A percentile compares a stretch with the other conserved stretches of the same genome.
phyloP scores from a whole-genome alignment of 2,329 filamentous ascomycete species.

The Sarocladium strictum region DNA sequence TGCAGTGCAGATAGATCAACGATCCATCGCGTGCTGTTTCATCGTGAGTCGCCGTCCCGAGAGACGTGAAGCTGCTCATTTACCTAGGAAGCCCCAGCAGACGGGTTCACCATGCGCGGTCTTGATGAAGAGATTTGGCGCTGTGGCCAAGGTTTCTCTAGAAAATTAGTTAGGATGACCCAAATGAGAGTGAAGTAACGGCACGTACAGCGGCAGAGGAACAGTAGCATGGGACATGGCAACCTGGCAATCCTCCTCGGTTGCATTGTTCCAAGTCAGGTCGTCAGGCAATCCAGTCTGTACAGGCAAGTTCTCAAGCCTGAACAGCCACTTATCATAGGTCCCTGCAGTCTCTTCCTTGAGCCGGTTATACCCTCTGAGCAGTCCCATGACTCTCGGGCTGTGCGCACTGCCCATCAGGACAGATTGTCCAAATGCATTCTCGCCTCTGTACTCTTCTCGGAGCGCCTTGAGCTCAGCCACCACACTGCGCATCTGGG shows the following conservation, averaged over 20 bases:
- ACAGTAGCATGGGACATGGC: constrained; percentile 33
- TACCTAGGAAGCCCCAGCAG: constrained; percentile 59
- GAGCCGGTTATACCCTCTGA: background rate
- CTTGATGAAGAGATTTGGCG: constrained; percentile 43
- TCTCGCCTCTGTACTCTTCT: constrained; percentile 16
- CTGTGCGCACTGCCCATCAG: constrained; percentile 10
- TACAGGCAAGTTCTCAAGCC: constrained; percentile 36
- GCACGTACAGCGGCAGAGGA: background rate
- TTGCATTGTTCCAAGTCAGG: constrained; percentile 49
- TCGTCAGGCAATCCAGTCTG: constrained; percentile 33
- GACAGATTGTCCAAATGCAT: constrained; percentile 17
- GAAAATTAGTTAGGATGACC: background rate
- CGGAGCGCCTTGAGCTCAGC: background rate
- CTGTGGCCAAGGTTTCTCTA: constrained; percentile 34
- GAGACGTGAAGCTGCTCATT: background rate
- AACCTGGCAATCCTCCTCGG: constrained; percentile 46
- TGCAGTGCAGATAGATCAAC: constrained; percentile 55
- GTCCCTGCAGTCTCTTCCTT: constrained; percentile 16
- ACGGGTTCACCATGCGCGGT: constrained; percentile 41
- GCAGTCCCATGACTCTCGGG: constrained; percentile 2
- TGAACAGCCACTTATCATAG: constrained; percentile 56
- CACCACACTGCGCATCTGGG: constrained; percentile 26
- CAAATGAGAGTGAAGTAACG: background rate
- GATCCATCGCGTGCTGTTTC: constrained; percentile 51
- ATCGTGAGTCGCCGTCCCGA: background rate